Percentiles rank a stretch among this genome's conserved stretches.
Conservation (phyloP, 495 filamentous ascomycete genomes). For the Aspergillus mulundensis region DNA sequence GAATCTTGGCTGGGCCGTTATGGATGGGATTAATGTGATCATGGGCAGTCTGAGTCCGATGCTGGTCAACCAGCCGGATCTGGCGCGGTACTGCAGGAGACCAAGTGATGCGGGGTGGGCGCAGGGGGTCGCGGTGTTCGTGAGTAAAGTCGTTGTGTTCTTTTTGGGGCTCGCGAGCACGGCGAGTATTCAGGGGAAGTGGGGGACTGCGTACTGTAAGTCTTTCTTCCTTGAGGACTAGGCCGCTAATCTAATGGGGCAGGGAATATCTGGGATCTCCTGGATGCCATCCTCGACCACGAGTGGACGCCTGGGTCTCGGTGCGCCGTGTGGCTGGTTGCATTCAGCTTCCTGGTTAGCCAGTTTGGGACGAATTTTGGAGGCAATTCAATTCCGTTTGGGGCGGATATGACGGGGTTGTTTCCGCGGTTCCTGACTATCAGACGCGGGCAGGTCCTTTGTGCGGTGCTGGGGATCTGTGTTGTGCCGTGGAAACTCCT, state of each 20-base stretch:
- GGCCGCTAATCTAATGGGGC: not conserved
- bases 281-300: slow-evolving; percentile 7
- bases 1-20: not conserved
- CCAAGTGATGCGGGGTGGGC: not conserved
- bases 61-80: slow-evolving; percentile 5
- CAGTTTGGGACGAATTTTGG: slow-evolving; percentile 11
- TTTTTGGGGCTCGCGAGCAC: slow-evolving; percentile 4
- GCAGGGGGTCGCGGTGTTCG: not conserved
- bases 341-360: slow-evolving; percentile 9
- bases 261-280: slow-evolving; percentile 16
- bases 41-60: slow-evolving; percentile 3
- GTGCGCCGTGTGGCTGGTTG: slow-evolving; percentile 1
- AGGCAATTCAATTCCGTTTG: slow-evolving; percentile 8
- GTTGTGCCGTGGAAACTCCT: slow-evolving; percentile 12
- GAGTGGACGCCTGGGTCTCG: slow-evolving; percentile 4
- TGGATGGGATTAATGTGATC: slow-evolving; percentile 3
- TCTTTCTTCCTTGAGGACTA: too few species aligned
- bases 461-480: slow-evolving; percentile 3
- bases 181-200: not conserved
- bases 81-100: slow-evolving; percentile 2
- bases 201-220: slow-evolving; percentile 6
- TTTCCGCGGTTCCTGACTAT: slow-evolving; percentile 10
- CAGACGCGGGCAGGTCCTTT: slow-evolving; percentile 11
- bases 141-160: not conserved
- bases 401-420: slow-evolving; percentile 4